Evolutionary conservation across 129 eudicot genomes (phyloP).

Genomic region (Flaveria linearis): DNA sequence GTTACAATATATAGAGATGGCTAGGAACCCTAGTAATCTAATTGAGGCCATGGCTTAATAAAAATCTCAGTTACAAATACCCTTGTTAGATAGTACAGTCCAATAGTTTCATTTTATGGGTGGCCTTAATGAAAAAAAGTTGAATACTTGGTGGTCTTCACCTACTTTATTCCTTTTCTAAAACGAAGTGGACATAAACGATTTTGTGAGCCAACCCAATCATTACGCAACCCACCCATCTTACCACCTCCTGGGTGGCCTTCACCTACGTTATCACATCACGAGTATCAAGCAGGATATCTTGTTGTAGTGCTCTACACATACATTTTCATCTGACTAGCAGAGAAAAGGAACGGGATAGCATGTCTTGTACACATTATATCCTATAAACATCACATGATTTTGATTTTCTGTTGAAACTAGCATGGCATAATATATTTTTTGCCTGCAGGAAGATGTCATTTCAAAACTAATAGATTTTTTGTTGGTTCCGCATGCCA

Average conservation of each 20-base stretch:
- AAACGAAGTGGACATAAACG: background rate
- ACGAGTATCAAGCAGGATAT: no score
- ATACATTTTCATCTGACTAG: slow-evolving; percentile 5
- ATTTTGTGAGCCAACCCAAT: no score
- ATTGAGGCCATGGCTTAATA: no score
- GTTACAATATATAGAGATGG: no score
- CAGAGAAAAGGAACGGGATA: background rate
- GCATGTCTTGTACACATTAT: background rate
- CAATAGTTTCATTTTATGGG: background rate
- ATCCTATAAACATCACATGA: slow-evolving; percentile 1
- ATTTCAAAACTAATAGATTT: slow-evolving; percentile 75
- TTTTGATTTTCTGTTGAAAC: slow-evolving; percentile 22
- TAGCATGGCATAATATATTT: slow-evolving; percentile 23
- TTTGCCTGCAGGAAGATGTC: slow-evolving; percentile 70
- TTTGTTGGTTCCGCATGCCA: slow-evolving; percentile 80
- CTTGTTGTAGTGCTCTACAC: background rate
- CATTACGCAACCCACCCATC: background rate
- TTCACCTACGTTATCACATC: no score
- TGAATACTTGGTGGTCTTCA: slow-evolving; percentile 3
- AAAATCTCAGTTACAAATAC: no score
- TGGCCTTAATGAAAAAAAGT: background rate
- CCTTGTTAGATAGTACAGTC: no score
- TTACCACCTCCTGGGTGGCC: background rate
- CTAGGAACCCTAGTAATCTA: no score
- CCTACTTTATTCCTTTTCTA: background rate